Conservation (phyloP, 768 basidiomycete species). For the Cystobasidium onofrii region DNA sequence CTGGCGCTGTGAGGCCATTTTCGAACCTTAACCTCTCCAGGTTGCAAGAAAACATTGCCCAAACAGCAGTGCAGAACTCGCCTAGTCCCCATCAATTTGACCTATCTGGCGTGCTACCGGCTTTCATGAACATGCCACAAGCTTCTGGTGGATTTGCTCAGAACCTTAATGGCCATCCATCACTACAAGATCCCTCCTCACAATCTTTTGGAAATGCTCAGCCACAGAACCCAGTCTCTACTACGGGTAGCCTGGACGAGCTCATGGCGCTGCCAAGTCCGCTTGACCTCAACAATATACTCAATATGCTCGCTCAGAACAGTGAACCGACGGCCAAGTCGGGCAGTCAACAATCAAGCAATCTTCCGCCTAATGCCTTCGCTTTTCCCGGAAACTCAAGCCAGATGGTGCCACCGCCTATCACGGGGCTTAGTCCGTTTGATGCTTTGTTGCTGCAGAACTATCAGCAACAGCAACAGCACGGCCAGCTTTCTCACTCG, state of each 20-base stretch:
- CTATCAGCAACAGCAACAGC: conserved; percentile 1
- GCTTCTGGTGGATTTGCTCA: background rate
- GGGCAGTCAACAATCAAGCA: background rate
- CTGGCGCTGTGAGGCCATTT: background rate
- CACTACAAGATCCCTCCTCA: background rate
- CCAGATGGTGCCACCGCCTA: background rate
- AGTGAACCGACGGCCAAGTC: background rate
- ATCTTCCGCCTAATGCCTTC: background rate
- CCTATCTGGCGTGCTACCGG: background rate
- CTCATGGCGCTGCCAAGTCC: conserved; percentile 12
- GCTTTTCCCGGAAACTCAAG: background rate
- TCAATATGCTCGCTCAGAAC: conserved; percentile 9
- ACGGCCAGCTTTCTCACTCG: no score
- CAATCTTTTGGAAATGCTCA: background rate
- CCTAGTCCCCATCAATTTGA: conserved; percentile 24
- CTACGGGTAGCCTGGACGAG: background rate
- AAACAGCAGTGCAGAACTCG: conserved; percentile 1
- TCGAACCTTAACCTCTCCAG: background rate
- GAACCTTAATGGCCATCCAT: background rate
- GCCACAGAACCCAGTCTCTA: background rate
- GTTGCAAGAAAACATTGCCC: conserved; percentile 1
- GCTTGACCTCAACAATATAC: conserved; percentile 23
- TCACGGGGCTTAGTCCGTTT: background rate
- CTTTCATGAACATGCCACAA: background rate
- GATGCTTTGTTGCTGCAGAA: background rate